These are phyloP conservation scores for Pichia ethanolica DNA, from an alignment of 805 yeast genomes.

Conservation along the genomic window DNA sequence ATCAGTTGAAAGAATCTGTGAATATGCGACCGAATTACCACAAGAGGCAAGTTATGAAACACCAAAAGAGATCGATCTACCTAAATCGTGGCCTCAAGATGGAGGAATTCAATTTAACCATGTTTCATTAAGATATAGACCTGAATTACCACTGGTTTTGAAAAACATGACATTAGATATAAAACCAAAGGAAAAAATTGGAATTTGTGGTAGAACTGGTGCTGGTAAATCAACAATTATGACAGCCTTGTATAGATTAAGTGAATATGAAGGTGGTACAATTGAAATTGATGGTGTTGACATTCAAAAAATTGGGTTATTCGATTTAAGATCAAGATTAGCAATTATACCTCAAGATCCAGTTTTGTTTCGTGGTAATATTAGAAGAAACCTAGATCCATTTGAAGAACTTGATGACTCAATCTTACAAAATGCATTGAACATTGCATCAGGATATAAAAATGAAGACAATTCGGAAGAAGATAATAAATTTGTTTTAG, in stretches of 20 bases:
- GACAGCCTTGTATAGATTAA: slow-evolving; percentile 53
- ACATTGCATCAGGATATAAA: slow-evolving; percentile 31
- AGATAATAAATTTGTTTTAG: slow-evolving; percentile 30
- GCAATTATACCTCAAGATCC: slow-evolving; percentile 90
- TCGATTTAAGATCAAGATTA: slow-evolving; percentile 61
- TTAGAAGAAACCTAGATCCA: slow-evolving; percentile 74
- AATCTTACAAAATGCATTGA: slow-evolving; percentile 61
- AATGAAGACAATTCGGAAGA: slow-evolving; percentile 25
- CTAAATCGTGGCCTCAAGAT: slow-evolving; percentile 38
- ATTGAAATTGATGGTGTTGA: slow-evolving; percentile 66
- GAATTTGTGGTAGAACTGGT: slow-evolving; percentile 87
- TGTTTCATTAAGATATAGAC: slow-evolving; percentile 50
- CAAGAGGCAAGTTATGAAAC: slow-evolving; percentile 53
- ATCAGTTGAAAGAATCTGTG: slow-evolving; percentile 63
- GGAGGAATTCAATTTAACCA: slow-evolving; percentile 43
- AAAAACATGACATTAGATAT: slow-evolving; percentile 38
- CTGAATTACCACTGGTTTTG: slow-evolving; percentile 53
- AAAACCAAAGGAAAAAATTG: slow-evolving; percentile 59
- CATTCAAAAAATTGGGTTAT: slow-evolving; percentile 56
- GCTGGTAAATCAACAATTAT: slow-evolving; percentile 72
- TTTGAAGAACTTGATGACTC: slow-evolving; percentile 50
- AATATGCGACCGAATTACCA: slow-evolving; percentile 55
- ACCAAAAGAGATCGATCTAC: slow-evolving; percentile 19
- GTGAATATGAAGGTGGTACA: slow-evolving; percentile 49
- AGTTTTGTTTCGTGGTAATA: slow-evolving; percentile 71